phyloP scores from a whole-genome alignment of 345 rosid species.

The Isatis tinctoria region DNA sequence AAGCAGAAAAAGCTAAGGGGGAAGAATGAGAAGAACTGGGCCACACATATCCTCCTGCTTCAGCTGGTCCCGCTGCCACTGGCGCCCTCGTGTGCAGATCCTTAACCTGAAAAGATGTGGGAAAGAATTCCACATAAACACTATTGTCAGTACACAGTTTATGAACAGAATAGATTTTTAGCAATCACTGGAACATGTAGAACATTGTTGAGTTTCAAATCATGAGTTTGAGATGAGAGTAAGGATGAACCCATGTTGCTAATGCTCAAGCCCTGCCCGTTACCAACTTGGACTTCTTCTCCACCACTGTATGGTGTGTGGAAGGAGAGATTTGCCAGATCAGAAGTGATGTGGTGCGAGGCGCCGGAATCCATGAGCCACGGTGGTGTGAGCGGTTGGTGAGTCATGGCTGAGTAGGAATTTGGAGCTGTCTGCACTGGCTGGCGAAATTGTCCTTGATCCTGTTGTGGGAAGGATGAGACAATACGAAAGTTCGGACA shows the following conservation, averaged over 20 bases:
- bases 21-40: rapidly evolving
- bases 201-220: not conserved
- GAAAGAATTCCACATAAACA: not conserved
- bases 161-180: not conserved
- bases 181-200: not conserved
- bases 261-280: not conserved
- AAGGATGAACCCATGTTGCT: not conserved
- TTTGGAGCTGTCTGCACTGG: no score
- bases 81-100: not conserved
- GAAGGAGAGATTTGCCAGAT: not conserved
- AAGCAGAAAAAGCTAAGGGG: not conserved
- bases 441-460: no score
- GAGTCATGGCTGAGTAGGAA: not conserved
- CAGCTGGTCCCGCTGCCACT: not conserved
- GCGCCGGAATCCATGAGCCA: not conserved
- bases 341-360: not conserved
- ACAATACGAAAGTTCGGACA: no score
- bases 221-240: not conserved
- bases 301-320: not conserved
- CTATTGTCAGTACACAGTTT: not conserved
- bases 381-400: not conserved
- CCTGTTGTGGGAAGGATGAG: no score
- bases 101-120: not conserved
- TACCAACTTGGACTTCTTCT: not conserved
- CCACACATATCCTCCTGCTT: not conserved